These are phyloP conservation scores for Chaetoscypha palmicola DNA, from an alignment of 2,329 filamentous ascomycete genomes.

Conservation along the genomic window DNA sequence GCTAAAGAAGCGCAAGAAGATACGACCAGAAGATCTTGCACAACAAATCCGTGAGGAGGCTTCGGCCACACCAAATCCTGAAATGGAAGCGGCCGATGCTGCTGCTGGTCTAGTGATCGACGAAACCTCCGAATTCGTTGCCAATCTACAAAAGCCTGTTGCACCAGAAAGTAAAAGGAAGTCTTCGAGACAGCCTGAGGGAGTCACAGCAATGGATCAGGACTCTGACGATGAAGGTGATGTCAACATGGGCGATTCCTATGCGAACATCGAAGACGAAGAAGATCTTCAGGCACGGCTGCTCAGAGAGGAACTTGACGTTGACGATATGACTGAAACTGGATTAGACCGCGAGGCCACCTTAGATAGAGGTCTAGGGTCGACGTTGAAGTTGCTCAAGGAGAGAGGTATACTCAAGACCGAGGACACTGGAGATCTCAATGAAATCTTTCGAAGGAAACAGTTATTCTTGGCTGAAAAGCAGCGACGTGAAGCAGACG, in stretches of 20 bases:
- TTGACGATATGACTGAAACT: constrained; percentile 52
- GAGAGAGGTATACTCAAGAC: constrained; percentile 76
- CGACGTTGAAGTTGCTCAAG: constrained; percentile 72
- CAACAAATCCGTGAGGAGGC: constrained; percentile 65
- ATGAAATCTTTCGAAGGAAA: constrained; percentile 61
- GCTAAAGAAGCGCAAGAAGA: constrained; percentile 86
- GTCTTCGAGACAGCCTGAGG: constrained; percentile 33
- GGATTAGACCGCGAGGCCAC: constrained; percentile 82
- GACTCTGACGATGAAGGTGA: constrained; percentile 39
- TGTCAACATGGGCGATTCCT: constrained; percentile 32
- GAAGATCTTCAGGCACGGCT: constrained; percentile 42
- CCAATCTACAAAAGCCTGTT: constrained; percentile 66
- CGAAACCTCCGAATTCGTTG: constrained; percentile 91
- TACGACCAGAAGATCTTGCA: constrained; percentile 79
- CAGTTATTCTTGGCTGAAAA: constrained; percentile 76
- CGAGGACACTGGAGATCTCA: constrained; percentile 53
- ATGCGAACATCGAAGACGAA: constrained; percentile 36
- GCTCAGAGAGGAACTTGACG: constrained; percentile 40
- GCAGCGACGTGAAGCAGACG: constrained; percentile 66
- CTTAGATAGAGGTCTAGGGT: constrained; percentile 70
- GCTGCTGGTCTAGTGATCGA: constrained; percentile 75
- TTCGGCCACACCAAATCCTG: constrained; percentile 47
- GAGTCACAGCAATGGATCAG: constrained; percentile 39
- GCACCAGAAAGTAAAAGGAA: constrained; percentile 42
- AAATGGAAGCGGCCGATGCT: constrained; percentile 46